These are phyloP conservation scores for Aspergillus novofumigatus DNA, from an alignment of 2,329 filamentous ascomycete genomes.

Conservation along the genomic window DNA sequence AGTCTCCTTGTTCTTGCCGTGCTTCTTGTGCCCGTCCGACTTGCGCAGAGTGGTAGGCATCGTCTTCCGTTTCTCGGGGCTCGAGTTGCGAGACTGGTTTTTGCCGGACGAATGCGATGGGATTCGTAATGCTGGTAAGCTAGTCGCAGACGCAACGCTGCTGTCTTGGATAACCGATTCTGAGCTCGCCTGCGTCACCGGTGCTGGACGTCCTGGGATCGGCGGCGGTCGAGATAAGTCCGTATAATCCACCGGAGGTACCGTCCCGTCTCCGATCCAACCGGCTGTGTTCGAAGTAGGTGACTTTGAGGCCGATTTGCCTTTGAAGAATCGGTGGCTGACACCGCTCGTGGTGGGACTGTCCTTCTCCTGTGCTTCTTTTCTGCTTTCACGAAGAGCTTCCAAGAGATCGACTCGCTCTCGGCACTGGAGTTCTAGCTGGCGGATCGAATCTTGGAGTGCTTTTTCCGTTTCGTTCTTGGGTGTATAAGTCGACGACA, in stretches of 20 bases:
- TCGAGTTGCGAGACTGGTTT: constrained; percentile 53
- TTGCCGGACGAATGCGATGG: constrained; percentile 31
- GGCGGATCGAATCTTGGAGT: constrained; percentile 72
- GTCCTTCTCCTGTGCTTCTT: constrained; percentile 46
- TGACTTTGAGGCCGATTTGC: constrained; percentile 20
- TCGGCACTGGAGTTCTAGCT: constrained; percentile 87
- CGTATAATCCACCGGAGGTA: constrained; percentile 73
- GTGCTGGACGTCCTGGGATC: constrained; percentile 46
- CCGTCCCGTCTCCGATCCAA: constrained; percentile 75
- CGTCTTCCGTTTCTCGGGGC: constrained; percentile 56
- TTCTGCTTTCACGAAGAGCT: constrained; percentile 65
- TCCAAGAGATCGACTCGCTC: constrained; percentile 87
- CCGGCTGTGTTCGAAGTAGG: constrained; percentile 40
- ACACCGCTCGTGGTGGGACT: constrained; percentile 18
- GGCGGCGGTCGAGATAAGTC: constrained; percentile 71
- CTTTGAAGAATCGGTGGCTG: constrained; percentile 23
- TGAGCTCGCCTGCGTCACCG: constrained; percentile 18
- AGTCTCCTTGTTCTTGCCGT: constrained; percentile 41
- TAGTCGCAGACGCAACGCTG: constrained; percentile 9
- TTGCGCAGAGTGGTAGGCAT: constrained; percentile 55
- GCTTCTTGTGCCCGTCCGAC: constrained; percentile 42
- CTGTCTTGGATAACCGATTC: constrained; percentile 16
- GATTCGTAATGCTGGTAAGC: constrained; percentile 20
- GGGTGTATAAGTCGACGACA: constrained; percentile 64
- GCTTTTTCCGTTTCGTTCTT: constrained; percentile 79